phyloP scores from a whole-genome alignment of 2,329 filamentous ascomycete genomes.

The Alternaria ethzedia region DNA sequence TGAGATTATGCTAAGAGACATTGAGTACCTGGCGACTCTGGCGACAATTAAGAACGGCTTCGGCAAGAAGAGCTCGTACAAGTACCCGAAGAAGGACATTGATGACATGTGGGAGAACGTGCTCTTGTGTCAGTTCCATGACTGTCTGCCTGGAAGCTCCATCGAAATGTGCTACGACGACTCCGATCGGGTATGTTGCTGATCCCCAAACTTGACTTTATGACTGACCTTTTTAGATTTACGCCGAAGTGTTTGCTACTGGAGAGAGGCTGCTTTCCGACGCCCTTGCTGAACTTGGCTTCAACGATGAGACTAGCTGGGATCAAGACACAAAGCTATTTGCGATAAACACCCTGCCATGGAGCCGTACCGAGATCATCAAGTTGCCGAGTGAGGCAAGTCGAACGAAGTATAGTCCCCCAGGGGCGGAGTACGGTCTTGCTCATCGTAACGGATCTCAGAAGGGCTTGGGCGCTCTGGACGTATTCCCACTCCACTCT shows the following conservation, averaged over 20 bases:
- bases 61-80: slow-evolving; percentile 62
- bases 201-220: neutral
- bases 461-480: slow-evolving; percentile 50
- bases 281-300: slow-evolving; percentile 70
- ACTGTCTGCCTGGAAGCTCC: slow-evolving; percentile 90
- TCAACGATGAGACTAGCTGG: slow-evolving; percentile 56
- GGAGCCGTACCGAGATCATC: slow-evolving; percentile 78
- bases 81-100: slow-evolving; percentile 92
- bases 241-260: slow-evolving; percentile 79
- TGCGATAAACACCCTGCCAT: slow-evolving; percentile 85
- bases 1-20: slow-evolving; percentile 82
- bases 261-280: slow-evolving; percentile 75
- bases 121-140: slow-evolving; percentile 94
- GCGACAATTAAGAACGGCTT: slow-evolving; percentile 74
- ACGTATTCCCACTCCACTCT: slow-evolving; percentile 36
- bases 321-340: slow-evolving; percentile 58
- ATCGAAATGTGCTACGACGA: slow-evolving; percentile 99
- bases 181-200: slow-evolving; percentile 70
- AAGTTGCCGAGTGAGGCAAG: slow-evolving; percentile 58
- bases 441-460: slow-evolving; percentile 48
- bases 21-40: slow-evolving; percentile 86
- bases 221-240: slow-evolving; percentile 58
- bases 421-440: slow-evolving; percentile 41
- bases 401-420: slow-evolving; percentile 36
- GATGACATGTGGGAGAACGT: slow-evolving; percentile 95